phyloP scores from a whole-genome alignment of 345 rosid species.

The Bruguiera gymnorhiza region DNA sequence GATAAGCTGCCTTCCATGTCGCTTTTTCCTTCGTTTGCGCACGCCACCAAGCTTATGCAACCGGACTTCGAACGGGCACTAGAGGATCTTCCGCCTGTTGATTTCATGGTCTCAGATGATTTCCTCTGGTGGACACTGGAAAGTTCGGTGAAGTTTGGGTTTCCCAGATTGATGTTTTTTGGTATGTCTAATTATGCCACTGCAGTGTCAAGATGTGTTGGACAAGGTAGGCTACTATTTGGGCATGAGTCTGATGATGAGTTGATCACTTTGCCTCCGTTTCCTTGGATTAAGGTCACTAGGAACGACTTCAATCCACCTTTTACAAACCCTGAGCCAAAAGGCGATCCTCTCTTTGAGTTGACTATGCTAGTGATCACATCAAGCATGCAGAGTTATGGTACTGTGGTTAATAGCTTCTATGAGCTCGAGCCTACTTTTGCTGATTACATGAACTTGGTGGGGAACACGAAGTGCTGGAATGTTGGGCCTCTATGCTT shows the following conservation, averaged over 20 bases:
- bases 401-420: constrained; percentile 49
- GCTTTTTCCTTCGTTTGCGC: constrained; percentile 41
- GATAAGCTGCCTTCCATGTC: constrained; percentile 67
- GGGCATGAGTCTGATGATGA: constrained; percentile 36
- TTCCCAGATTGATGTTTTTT: constrained; percentile 52
- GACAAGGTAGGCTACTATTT: neutral
- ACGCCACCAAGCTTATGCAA: constrained; percentile 58
- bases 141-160: constrained; percentile 52
- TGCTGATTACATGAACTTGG: constrained; percentile 32
- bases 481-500: constrained; percentile 66
- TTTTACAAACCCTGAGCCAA: constrained; percentile 5
- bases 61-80: constrained; percentile 46
- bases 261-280: constrained; percentile 41
- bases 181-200: constrained; percentile 42
- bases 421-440: constrained; percentile 63
- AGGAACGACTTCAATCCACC: constrained; percentile 35
- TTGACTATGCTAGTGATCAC: constrained; percentile 7
- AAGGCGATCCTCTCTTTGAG: constrained; percentile 9
- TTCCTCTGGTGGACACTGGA: constrained; percentile 85
- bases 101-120: constrained; percentile 60
- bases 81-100: constrained; percentile 36
- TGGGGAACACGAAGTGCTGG: constrained; percentile 21
- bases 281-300: constrained; percentile 63
- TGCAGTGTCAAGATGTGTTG: constrained; percentile 14
- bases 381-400: constrained; percentile 34